A percentile compares a stretch with the other conserved stretches of the same genome.
Evolutionary conservation across 768 basidiomycete species (phyloP).

Genomic region (Gelatoporia subvermispora): DNA sequence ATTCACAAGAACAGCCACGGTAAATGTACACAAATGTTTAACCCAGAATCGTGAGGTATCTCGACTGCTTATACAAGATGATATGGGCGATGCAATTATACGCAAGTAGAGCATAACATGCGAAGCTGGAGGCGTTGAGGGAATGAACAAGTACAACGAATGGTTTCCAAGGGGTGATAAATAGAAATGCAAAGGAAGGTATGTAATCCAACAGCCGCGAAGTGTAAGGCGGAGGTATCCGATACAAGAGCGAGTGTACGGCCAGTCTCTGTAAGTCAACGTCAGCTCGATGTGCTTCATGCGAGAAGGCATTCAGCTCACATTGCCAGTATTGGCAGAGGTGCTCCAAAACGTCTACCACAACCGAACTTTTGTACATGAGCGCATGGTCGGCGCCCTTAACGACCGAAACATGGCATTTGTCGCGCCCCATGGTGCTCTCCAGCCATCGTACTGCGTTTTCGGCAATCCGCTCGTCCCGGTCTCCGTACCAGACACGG

Average conservation of each 20-base stretch:
- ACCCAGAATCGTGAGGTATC: too few relatives aligned
- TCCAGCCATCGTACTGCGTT: slow-evolving; percentile 93
- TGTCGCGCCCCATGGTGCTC: slow-evolving; percentile 67
- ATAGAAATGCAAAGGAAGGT: slow-evolving; percentile 19
- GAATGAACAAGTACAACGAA: slow-evolving; percentile 17
- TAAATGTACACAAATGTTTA: background rate
- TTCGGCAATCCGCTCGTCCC: slow-evolving; percentile 90
- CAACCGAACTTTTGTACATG: slow-evolving; percentile 87
- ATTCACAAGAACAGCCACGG: background rate
- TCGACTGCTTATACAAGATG: too few relatives aligned
- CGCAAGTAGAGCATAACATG: slow-evolving; percentile 10
- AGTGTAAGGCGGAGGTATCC: slow-evolving; percentile 6
- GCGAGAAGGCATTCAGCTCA: slow-evolving; percentile 2
- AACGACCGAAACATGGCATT: slow-evolving; percentile 77
- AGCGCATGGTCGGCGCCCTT: slow-evolving; percentile 88
- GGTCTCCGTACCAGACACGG: slow-evolving; percentile 89
- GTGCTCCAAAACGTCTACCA: slow-evolving; percentile 79
- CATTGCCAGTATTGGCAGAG: slow-evolving; percentile 44
- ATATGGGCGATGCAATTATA: background rate
- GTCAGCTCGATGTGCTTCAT: background rate
- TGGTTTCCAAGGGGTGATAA: slow-evolving; percentile 1
- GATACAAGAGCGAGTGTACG: background rate
- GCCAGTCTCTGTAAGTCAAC: background rate
- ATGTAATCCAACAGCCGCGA: slow-evolving; percentile 29
- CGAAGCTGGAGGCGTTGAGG: slow-evolving; percentile 8